Evolutionary conservation across 2,329 filamentous ascomycete species (phyloP), one percentile per base, ranked within the genome.

Genomic region (Hypoxylon sp.): DNA sequence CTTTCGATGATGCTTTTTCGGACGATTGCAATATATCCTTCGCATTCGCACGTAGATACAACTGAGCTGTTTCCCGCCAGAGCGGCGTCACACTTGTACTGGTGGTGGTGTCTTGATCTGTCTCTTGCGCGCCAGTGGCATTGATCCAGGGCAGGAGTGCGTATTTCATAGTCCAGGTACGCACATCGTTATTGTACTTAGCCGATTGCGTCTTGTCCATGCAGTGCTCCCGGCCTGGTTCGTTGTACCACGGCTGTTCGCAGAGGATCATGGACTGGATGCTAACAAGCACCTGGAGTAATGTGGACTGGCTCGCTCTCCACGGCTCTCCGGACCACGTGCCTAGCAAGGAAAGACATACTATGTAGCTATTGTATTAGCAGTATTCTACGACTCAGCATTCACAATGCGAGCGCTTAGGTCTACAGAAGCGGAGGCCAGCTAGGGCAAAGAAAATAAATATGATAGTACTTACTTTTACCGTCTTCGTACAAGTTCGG

Each of bases 251-350:
- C 1, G 87, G 87, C 53, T 86, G 71, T 15, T 84, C 82, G 68
- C 82, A 86, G 52, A 89, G 81, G 19, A 89, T 83, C 86, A 89
- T 87, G 31, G 82, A 80, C 71, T 89, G 87, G 56, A 89, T 85
- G 29, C 84, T 86, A n/a, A 88, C 81, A 10, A 86, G 77, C 5
- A 87, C 76, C 68, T 86, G 85, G 3, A 87, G 77, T 2, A 87
- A 75, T 2, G 85, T 87, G 4, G 85, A 87, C 37, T 79, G 77
- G 8, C 75, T 73, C 2, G 81, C 77, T 11, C 80, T 75, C 86
- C 87, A 86, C 8, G 75, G 69, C 67, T 82, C 78, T 8, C 85
- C 85, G 19, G 70, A 13, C 85, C 86, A 85, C 1, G 84, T 86
- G 0, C 81, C 82, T 0, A 87, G 78, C 11, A 87, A 77, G 0